phyloP scores from a whole-genome alignment of 176 grass and related monocot species.

The Ampelocalamus luodianensis region DNA sequence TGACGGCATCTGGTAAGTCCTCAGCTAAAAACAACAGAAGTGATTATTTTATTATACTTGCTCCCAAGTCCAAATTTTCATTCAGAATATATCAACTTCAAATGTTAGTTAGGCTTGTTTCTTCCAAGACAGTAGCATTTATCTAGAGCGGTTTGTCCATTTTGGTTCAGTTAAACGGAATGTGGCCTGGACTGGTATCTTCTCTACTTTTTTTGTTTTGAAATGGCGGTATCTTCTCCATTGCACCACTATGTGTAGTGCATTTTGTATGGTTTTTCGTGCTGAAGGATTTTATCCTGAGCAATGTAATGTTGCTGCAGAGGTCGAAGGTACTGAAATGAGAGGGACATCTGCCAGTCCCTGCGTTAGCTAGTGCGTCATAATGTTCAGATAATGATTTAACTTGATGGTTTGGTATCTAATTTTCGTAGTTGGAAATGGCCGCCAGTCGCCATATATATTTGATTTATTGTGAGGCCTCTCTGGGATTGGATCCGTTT shows the following conservation, averaged over 20 bases:
- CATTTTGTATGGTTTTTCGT: background rate
- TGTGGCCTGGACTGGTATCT: background rate
- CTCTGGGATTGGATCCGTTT: too few species aligned
- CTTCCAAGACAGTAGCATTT: background rate
- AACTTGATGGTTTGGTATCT: slow-evolving; percentile 10
- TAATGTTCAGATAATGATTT: background rate
- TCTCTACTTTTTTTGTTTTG: too few species aligned
- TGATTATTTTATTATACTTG: background rate
- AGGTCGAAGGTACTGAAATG: too few species aligned
- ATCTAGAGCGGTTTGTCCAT: background rate
- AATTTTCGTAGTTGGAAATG: background rate
- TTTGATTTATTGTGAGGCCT: slow-evolving; percentile 24
- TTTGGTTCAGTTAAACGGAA: slow-evolving; percentile 20
- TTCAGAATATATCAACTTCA: background rate
- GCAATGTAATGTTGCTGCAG: too few species aligned
- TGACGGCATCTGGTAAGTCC: slow-evolving; percentile 45
- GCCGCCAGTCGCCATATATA: background rate
- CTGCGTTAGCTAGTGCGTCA: background rate
- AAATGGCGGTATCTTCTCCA: too few species aligned
- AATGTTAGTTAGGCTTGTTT: slow-evolving; percentile 12
- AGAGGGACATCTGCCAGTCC: background rate
- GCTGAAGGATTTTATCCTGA: background rate
- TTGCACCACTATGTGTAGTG: background rate
- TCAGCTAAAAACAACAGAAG: slow-evolving; percentile 17
- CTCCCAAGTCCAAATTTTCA: background rate